These are phyloP conservation scores for Physcia stellaris DNA, from an alignment of 495 filamentous ascomycete genomes.

Conservation along the genomic window DNA sequence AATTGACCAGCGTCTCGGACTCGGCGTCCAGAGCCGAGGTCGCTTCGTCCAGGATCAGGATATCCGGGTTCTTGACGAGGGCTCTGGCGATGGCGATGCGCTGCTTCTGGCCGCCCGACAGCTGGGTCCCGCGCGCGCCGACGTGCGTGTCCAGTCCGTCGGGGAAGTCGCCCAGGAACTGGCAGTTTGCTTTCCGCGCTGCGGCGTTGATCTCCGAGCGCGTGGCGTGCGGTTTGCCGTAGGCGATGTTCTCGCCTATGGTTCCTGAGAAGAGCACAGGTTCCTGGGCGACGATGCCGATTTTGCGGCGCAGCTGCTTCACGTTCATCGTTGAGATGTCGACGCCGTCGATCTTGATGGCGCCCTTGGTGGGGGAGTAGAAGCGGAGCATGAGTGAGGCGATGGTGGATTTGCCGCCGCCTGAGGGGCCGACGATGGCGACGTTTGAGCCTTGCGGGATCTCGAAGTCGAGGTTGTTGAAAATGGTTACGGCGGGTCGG, in stretches of 20 bases:
- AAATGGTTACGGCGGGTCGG: slow-evolving; percentile 78
- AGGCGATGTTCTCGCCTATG: slow-evolving; percentile 93
- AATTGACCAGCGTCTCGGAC: slow-evolving; percentile 88
- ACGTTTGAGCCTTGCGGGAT: slow-evolving; percentile 90
- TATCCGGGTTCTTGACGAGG: slow-evolving; percentile 89
- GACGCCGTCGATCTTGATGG: slow-evolving; percentile 68
- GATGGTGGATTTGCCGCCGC: slow-evolving; percentile 91
- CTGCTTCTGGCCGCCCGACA: slow-evolving; percentile 95
- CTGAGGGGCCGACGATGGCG: slow-evolving; percentile 89
- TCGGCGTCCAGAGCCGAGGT: slow-evolving; percentile 94
- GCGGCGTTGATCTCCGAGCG: slow-evolving; percentile 72
- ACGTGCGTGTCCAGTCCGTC: slow-evolving; percentile 91
- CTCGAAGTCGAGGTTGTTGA: slow-evolving; percentile 74
- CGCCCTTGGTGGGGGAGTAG: slow-evolving; percentile 68
- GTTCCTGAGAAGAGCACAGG: slow-evolving; percentile 92
- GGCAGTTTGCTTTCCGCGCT: slow-evolving; percentile 88
- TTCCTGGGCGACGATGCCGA: slow-evolving; percentile 90
- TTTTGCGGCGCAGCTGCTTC: slow-evolving; percentile 84
- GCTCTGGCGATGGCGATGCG: slow-evolving; percentile 94
- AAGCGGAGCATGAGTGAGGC: slow-evolving; percentile 79
- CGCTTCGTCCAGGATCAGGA: slow-evolving; percentile 89
- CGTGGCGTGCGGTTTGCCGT: slow-evolving; percentile 70
- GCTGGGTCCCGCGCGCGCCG: slow-evolving; percentile 80
- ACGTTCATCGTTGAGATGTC: slow-evolving; percentile 83
- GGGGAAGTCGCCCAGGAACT: slow-evolving; percentile 92